A percentile compares a stretch with the other conserved stretches of the same genome.
Conservation (phyloP, 257 asterid species). For the Echium plantagineum region DNA sequence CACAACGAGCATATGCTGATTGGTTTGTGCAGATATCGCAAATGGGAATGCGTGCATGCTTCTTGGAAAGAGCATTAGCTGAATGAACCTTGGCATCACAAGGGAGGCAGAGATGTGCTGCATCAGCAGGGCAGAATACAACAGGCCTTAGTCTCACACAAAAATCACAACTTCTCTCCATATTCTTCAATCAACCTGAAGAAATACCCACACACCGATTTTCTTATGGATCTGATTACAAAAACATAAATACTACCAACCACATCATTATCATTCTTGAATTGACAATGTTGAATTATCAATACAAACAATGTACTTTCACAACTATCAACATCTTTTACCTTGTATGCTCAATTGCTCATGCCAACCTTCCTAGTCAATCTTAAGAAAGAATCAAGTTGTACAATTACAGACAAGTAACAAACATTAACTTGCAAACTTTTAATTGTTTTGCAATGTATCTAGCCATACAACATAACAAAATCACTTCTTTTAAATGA, state of each 20-base stretch:
- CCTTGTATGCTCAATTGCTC: neutral
- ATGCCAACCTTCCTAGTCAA: neutral
- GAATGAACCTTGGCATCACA: constrained; percentile 87
- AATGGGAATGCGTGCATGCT: constrained; percentile 62
- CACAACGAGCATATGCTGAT: constrained; percentile 43
- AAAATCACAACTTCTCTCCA: constrained; percentile 67
- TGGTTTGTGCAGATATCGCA: constrained; percentile 47
- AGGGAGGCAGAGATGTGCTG: constrained; percentile 78
- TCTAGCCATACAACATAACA: too few relatives aligned
- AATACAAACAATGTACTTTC: too few relatives aligned
- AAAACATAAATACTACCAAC: neutral
- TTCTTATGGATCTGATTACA: constrained; percentile 12
- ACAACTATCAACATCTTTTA: neutral
- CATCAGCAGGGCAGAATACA: constrained; percentile 75
- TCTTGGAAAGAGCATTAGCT: constrained; percentile 68
- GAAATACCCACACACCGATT: constrained; percentile 6
- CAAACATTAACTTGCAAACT: too few relatives aligned
- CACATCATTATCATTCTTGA: neutral
- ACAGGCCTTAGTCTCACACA: constrained; percentile 49
- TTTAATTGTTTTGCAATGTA: too few relatives aligned
- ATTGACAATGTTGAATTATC: too few relatives aligned
- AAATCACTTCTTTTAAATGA: too few relatives aligned
- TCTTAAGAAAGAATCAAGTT: too few relatives aligned
- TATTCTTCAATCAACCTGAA: constrained; percentile 9
- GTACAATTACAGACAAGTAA: too few relatives aligned